Conservation (phyloP, 192 early-diverging fungal genomes). For the Entomortierella lignicola region DNA sequence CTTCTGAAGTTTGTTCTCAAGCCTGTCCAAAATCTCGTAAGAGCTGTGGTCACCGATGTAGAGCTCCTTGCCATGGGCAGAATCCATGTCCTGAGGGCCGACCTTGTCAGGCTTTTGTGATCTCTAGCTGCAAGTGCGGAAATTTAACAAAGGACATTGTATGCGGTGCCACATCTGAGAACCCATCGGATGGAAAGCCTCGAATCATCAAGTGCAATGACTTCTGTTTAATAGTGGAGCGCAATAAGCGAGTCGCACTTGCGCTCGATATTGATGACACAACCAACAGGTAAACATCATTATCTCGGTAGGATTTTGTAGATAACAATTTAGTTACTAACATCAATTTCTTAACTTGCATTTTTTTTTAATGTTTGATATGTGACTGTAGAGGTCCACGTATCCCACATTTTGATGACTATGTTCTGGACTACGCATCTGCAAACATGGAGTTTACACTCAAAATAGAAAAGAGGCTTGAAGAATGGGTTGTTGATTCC, state of each 20-base stretch:
- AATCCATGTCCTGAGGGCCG: constrained; percentile 78
- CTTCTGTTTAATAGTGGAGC: constrained; percentile 77
- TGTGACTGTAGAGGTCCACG: constrained; percentile 12
- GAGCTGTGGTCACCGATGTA: constrained; percentile 87
- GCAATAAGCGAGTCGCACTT: constrained; percentile 82
- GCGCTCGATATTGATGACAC: constrained; percentile 76
- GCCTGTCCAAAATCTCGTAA: constrained; percentile 77
- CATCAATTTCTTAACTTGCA: neutral
- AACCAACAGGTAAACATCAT: neutral
- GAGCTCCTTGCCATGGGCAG: constrained; percentile 78
- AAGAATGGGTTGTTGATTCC: constrained; percentile 73
- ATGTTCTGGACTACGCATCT: constrained; percentile 75
- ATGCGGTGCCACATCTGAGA: constrained; percentile 72
- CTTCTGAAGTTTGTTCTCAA: constrained; percentile 66
- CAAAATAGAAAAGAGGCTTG: constrained; percentile 72
- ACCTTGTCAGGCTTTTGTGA: constrained; percentile 71
- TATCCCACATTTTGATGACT: constrained; percentile 62
- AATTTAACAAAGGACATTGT: constrained; percentile 63
- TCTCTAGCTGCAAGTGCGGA: constrained; percentile 82
- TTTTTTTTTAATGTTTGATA: neutral
- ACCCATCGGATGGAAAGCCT: constrained; percentile 51
- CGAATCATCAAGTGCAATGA: constrained; percentile 80
- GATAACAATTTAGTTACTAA: neutral
- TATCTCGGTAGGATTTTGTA: too few species aligned
- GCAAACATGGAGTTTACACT: constrained; percentile 72